Base-by-base conservation (phyloP, 208 protist species). In the Leishmania mexicana region DNA sequence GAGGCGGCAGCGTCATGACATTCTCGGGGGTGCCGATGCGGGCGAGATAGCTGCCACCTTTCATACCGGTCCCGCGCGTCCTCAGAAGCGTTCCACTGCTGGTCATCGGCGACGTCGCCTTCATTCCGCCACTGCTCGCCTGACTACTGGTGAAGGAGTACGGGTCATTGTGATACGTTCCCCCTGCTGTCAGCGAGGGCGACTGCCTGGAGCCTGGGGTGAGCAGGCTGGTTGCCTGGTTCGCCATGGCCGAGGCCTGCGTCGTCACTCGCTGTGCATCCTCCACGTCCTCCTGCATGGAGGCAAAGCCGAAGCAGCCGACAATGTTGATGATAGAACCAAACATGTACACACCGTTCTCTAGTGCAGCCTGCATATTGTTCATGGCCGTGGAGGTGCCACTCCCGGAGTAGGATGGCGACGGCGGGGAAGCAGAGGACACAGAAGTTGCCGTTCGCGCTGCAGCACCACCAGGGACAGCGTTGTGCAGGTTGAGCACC, bases 261-360 rank as follows among this genome's bases (percentile, higher is more conserved):
- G 75, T 78, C 38, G 85, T 75, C 79, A 80, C 53, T 40, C 79
- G 79, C 73, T 80, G 68, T 28, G 80, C 81, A 10, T 88, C 86
- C 0, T 83, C 85, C 28, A 90, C 88, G 77, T 94, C 93, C 75
- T 92, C 88, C 84, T 93, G 81, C 89, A 95, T 95, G 15, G 94
- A 92, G 1, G 93, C 89, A 75, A 97, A 94, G 31, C 94, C 94
- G 75, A 97, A 97, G 83, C 90, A 95, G 60, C 94, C 94, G 17
- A 97, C 92, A 81, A 97, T 91, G 79, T 97, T 95, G 58, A 97
- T 86, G 83, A 95, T 89, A 28, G 83, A 88, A 68, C 87, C 90
- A 65, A 88, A 84, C 65, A 93, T 79, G 74, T 85, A 86, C 58
- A 95, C 93, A 15, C 91, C 90, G 38, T 90, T 88, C 78, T 96